A percentile compares a stretch with the other conserved stretches of the same genome.
These are phyloP conservation scores for Phytophthora capsici DNA, from an alignment of 352 stramenopile genomes.

Conservation along the genomic window DNA sequence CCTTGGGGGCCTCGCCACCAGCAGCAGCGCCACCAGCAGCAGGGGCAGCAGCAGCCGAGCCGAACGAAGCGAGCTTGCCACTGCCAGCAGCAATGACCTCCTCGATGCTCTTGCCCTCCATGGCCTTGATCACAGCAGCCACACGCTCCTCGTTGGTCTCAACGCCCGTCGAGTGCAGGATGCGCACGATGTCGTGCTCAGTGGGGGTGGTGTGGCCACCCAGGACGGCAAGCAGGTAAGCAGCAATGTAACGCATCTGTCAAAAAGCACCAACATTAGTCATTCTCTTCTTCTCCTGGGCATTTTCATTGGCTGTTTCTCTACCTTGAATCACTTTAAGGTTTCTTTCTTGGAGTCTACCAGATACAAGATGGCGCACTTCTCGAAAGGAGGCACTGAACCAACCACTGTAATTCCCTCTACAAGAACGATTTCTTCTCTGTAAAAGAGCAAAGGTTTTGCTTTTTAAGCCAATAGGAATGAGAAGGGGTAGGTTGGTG, in stretches of 20 bases:
- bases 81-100: slow-evolving; percentile 83
- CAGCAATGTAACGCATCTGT: slow-evolving; percentile 97
- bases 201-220: slow-evolving; percentile 91
- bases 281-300: not conserved
- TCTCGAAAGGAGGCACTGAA: slow-evolving; percentile 31
- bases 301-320: too few relatives aligned
- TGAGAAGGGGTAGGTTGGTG: not conserved
- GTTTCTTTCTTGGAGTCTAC: slow-evolving; percentile 82
- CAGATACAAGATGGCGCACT: slow-evolving; percentile 88
- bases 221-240: slow-evolving; percentile 96
- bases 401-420: slow-evolving; percentile 52
- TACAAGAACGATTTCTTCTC: slow-evolving; percentile 49
- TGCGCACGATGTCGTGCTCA: slow-evolving; percentile 91
- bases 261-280: slow-evolving; percentile 14
- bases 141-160: slow-evolving; percentile 85
- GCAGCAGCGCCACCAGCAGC: slow-evolving; percentile 57
- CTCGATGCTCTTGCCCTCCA: slow-evolving; percentile 86
- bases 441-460: slow-evolving; percentile 43
- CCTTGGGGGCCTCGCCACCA: slow-evolving; percentile 54
- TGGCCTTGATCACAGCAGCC: slow-evolving; percentile 75
- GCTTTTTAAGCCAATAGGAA: slow-evolving; percentile 44
- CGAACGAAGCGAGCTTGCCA: slow-evolving; percentile 86
- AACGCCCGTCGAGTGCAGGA: slow-evolving; percentile 91
- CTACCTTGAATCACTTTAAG: slow-evolving; percentile 94
- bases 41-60: slow-evolving; percentile 60